Base-by-base conservation (phyloP, 495 filamentous ascomycete species). In the Cercophora samala region DNA sequence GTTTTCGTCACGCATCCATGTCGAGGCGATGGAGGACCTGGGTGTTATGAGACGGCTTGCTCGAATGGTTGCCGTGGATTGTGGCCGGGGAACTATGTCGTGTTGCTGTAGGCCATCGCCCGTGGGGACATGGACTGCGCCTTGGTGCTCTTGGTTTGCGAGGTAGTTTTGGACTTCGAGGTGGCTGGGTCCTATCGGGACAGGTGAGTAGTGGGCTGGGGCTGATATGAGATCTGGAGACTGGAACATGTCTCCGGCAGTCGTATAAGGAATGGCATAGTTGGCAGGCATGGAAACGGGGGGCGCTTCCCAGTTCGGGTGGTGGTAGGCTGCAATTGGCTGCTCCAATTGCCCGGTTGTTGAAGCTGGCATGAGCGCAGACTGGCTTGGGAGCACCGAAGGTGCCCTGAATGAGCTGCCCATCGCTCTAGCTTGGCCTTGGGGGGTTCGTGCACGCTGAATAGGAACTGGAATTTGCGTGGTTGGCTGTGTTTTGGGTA, bases 1-100 rank as follows among this genome's bases (percentile, higher is more conserved):
- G 60, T 73, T 75, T 8, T 73, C 73, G 66, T 75, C 73, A 15
- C 73, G 64, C 25, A 70, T 70, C 68, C 70, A 75, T 4, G 25
- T 53, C 5, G 67, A 64, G 23, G 64, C 65, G 18, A 72, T 56
- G 18, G 73, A 75, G 5, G 72, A 68, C 19, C 73, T 58, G 1
- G 72, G 73, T 1, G 73, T 75, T 17, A 63, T 62, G 8, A 69
- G 29, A 9, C 63, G 66, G 58, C 66, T 69, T 22, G 65, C 68
- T 17, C 64, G 62, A 6, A 70, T 66, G 13, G 64, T 70, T 17
- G 65, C 61, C 24, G 65, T 51, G 24, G 68, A 70, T 37, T 58
- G 59, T 19, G 65, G 68, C 11, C 62, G 63, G 1, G 58, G 25
- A 6, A 63, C 61, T 9, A 67, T 21, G 21, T 70, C 68, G 58